Evolutionary conservation across 257 asterid genomes (phyloP), one percentile per base, ranked within the genome.

Genomic region (Jaltomata sinuosa): DNA sequence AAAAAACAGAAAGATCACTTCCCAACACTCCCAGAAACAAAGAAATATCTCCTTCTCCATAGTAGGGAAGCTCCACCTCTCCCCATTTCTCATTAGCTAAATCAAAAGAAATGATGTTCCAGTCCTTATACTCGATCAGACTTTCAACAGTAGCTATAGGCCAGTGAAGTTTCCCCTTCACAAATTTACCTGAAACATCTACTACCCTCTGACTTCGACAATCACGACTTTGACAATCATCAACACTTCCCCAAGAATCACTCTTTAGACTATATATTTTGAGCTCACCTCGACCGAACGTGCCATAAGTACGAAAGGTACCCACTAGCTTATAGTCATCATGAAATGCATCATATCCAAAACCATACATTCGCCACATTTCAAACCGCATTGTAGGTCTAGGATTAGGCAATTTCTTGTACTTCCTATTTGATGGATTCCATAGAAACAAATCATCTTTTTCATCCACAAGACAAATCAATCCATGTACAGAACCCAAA

Each of bases 401-500:
- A 32, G 3, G 36, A 32, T 32, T 3, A 32, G 36, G 36, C 36
- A 32, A 32, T 32, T 32, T 32, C 36, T 32, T 32, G 36, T 32
- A 32, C 36, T 32, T 32, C 3, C 36, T 32, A 32, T 32, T 32
- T 1, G 36, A 32, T 32, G 36, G 36, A 32, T 32, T 32, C 36
- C 36, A 32, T 50, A 93, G 50, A 25, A 86, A 42, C 72, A 91
- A 52, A 10, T 85, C 72, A 31, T 84, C 76, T 38, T 50, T 19
- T 27, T 83, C 87, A 38, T 78, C 4, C 1, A 38, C 77, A 11
- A 92, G 34, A 83, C 92, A 91, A 50, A 92, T 45, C 83, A 92
- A 57, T 16, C 94, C 97, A 83, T 93, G 87, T 40, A 89, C 88
- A 45, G 92, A 89, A 67, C 94, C 94, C 87, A 87, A 85, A 14